These are phyloP conservation scores for Ascochyta pisi DNA, from an alignment of 2,329 filamentous ascomycete genomes.

Conservation along the genomic window DNA sequence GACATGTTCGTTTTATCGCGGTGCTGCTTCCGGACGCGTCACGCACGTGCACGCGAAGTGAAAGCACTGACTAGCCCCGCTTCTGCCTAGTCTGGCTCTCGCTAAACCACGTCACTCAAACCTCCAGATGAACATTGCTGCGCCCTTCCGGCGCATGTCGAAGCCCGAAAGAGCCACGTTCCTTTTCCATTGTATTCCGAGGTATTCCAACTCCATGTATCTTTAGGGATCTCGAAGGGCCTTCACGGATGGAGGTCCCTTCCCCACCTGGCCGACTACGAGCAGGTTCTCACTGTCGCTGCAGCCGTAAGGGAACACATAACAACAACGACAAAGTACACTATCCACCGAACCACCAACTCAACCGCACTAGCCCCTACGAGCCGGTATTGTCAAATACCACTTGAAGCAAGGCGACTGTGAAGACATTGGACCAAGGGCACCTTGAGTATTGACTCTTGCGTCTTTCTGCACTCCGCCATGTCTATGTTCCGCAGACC, in stretches of 20 bases:
- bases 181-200: slow-evolving; percentile 41
- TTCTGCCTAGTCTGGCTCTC: slow-evolving; percentile 27
- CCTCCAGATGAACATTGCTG: slow-evolving; percentile 15
- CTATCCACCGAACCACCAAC: not conserved
- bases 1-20: slow-evolving; percentile 5
- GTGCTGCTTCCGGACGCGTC: slow-evolving; percentile 10
- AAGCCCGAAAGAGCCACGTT: slow-evolving; percentile 13
- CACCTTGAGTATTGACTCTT: not conserved
- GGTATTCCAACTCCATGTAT: slow-evolving; percentile 20
- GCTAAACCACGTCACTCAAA: slow-evolving; percentile 22
- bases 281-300: slow-evolving; percentile 29
- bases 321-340: slow-evolving; percentile 16
- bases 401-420: not conserved
- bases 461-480: not conserved
- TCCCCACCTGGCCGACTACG: slow-evolving; percentile 27
- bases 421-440: not conserved
- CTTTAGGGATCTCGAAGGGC: slow-evolving; percentile 7
- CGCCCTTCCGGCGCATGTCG: slow-evolving; percentile 35
- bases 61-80: slow-evolving; percentile 20
- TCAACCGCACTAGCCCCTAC: not conserved
- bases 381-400: not conserved
- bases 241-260: slow-evolving; percentile 35
- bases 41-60: slow-evolving; percentile 22
- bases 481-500: slow-evolving; percentile 47
- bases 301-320: slow-evolving; percentile 21